Conservation (phyloP, 345 rosid genomes). For the Erucastrum elatum region DNA sequence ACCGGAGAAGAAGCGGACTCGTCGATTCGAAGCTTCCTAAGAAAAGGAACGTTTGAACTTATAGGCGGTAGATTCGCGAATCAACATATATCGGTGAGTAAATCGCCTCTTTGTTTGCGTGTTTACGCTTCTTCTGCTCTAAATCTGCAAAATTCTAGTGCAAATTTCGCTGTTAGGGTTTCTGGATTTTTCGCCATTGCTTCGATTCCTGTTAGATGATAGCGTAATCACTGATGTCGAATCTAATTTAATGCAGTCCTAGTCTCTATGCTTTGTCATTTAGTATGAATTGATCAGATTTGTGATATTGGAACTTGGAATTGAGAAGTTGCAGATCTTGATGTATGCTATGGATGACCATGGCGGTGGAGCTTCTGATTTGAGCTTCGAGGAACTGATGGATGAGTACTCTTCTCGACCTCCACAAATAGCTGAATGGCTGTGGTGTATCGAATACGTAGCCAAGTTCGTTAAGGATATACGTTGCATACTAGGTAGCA, state of each 20-base stretch:
- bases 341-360: conserved; percentile 22
- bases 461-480: conserved; percentile 33
- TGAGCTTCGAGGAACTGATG: conserved; percentile 30
- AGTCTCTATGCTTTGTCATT: neutral
- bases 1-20: neutral
- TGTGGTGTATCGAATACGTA: conserved; percentile 38
- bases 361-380: conserved; percentile 17
- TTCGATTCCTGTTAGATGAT: neutral
- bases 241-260: neutral
- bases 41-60: conserved; percentile 11
- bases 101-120: neutral
- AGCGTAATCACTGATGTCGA: neutral
- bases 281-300: neutral
- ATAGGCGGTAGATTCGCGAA: conserved; percentile 26
- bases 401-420: conserved; percentile 28
- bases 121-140: neutral
- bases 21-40: neutral
- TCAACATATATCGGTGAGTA: neutral
- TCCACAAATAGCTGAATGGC: conserved; percentile 30
- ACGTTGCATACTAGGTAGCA: conserved; percentile 29
- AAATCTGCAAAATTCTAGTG: neutral
- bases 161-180: neutral
- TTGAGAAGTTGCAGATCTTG: conserved; percentile 14
- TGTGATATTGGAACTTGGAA: conserved; percentile 12
- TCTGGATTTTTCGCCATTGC: neutral